Conservation (phyloP, 106 monocot species). For the Dendrobium nobile region DNA sequence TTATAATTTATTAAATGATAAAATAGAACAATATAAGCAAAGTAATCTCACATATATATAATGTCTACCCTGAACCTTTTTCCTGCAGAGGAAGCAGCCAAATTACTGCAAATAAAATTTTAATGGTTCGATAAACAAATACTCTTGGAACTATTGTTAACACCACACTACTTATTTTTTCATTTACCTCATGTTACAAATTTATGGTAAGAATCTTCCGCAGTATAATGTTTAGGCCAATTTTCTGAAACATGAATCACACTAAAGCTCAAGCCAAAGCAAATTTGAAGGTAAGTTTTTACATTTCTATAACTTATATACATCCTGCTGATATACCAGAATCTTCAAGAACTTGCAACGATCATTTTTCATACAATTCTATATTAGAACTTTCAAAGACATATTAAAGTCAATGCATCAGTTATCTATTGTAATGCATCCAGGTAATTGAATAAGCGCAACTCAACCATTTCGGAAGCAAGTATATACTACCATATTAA, state of each 20-base stretch:
- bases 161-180: neutral
- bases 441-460: neutral
- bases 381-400: neutral
- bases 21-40: neutral
- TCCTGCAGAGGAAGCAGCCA: neutral
- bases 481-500: neutral
- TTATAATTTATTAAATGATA: no score
- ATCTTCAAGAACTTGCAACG: neutral
- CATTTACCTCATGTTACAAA: neutral
- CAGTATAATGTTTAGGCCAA: neutral
- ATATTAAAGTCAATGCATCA: neutral
- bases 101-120: neutral
- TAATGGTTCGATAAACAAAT: neutral
- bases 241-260: neutral
- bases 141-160: neutral
- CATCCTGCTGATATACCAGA: neutral
- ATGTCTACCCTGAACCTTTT: neutral
- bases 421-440: neutral
- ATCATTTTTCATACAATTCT: neutral
- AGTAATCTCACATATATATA: neutral
- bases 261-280: neutral
- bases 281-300: neutral
- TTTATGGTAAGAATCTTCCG: neutral
- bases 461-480: neutral
- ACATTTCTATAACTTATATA: neutral